phyloP scores from a whole-genome alignment of 805 yeast genomes.

The Candida saitoana region DNA sequence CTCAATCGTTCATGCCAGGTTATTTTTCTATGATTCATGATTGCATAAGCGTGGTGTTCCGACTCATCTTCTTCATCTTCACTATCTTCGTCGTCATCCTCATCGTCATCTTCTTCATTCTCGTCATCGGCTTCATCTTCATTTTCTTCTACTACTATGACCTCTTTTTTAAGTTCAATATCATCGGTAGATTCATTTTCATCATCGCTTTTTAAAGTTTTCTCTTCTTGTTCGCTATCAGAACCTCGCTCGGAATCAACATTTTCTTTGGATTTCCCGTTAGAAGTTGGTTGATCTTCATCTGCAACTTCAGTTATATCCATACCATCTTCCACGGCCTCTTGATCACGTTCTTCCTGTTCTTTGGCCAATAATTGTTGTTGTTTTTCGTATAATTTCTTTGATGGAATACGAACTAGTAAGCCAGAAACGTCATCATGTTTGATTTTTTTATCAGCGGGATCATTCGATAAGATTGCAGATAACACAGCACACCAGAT shows the following conservation, averaged over 20 bases:
- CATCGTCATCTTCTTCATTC: conserved; percentile 13
- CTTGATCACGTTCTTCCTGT: conserved; percentile 15
- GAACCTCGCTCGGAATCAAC: conserved; percentile 17
- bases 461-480: conserved; percentile 44
- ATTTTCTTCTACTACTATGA: conserved; percentile 9
- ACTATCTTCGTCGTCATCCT: conserved; percentile 14
- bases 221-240: conserved; percentile 21
- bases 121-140: conserved; percentile 21
- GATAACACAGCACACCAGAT: conserved; percentile 64
- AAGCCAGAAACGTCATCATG: conserved; percentile 29
- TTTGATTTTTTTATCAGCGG: conserved; percentile 27
- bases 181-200: conserved; percentile 13
- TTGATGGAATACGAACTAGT: conserved; percentile 28
- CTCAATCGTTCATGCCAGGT: conserved; percentile 78
- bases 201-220: conserved; percentile 19
- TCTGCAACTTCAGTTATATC: conserved; percentile 20
- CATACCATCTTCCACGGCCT: conserved; percentile 17
- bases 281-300: conserved; percentile 12
- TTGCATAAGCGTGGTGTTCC: conserved; percentile 42
- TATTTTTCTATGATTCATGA: conserved; percentile 53
- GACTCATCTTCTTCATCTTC: conserved; percentile 18
- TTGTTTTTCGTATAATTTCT: conserved; percentile 19
- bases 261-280: conserved; percentile 12
- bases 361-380: conserved; percentile 7
- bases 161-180: conserved; percentile 18